phyloP scores from a whole-genome alignment of 1,284 basidiomycete genomes.

The Leccinum holopus region DNA sequence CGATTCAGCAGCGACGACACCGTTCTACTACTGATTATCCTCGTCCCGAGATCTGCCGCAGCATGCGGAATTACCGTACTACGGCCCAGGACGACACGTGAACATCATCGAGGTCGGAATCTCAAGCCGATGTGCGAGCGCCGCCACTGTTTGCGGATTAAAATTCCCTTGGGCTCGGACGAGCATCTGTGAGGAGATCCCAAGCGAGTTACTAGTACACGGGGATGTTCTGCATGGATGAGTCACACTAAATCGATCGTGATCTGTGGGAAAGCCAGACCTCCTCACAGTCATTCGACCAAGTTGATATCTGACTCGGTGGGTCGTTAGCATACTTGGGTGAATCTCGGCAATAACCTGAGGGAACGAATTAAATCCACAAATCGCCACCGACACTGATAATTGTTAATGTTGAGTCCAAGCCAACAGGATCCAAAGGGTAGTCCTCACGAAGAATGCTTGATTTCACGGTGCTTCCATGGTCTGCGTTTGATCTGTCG shows the following conservation, averaged over 20 bases:
- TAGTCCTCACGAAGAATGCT: conserved; percentile 62
- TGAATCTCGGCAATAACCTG: conserved; percentile 13
- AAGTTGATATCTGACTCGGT: conserved; percentile 47
- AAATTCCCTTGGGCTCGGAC: conserved; percentile 43
- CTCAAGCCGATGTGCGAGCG: conserved; percentile 29
- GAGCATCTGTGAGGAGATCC: conserved; percentile 41
- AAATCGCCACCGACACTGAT: conserved; percentile 61
- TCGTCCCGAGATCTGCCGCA: conserved; percentile 32
- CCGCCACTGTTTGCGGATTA: conserved; percentile 34
- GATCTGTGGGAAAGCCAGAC: conserved; percentile 61
- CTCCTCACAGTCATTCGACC: conserved; percentile 61
- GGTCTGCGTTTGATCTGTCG: background rate
- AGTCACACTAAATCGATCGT: conserved; percentile 53
- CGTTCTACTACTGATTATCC: conserved; percentile 19
- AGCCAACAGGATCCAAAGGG: background rate
- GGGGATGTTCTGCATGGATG: background rate
- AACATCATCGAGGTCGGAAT: conserved; percentile 36
- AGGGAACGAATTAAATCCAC: conserved; percentile 45
- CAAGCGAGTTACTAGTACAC: background rate
- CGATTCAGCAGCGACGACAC: too few relatives aligned
- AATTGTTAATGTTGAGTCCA: conserved; percentile 5
- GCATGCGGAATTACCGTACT: conserved; percentile 15
- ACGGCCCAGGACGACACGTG: conserved; percentile 33
- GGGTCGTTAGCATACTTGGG: conserved; percentile 58
- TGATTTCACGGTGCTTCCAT: conserved; percentile 52